Conservation (phyloP, 1,284 basidiomycete genomes). For the Inonotus hispidus region DNA sequence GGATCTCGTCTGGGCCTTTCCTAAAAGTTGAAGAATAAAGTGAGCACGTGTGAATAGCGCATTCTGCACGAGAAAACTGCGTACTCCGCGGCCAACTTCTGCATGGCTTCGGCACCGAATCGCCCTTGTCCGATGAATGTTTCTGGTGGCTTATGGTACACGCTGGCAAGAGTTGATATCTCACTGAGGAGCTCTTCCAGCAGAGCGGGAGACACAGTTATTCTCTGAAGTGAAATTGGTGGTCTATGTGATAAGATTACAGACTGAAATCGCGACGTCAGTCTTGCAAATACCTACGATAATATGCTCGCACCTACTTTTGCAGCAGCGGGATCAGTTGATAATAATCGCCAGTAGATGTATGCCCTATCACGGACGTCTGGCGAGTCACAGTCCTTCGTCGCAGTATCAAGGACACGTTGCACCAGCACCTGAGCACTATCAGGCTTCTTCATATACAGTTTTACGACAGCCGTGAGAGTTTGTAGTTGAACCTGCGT, state of each 20-base stretch:
- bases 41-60: conserved; percentile 1
- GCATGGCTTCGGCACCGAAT: conserved; percentile 80
- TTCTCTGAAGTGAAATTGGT: conserved; percentile 88
- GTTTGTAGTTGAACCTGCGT: conserved; percentile 88
- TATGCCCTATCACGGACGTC: conserved; percentile 96
- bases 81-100: conserved; percentile 63
- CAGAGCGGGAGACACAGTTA: conserved; percentile 85
- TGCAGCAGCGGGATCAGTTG: conserved; percentile 89
- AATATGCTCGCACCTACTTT: conserved; percentile 52
- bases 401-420: conserved; percentile 86
- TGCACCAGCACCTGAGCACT: conserved; percentile 89
- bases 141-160: conserved; percentile 94
- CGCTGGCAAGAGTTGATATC: conserved; percentile 83
- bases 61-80: conserved; percentile 14
- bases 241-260: conserved; percentile 90
- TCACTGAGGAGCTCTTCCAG: conserved; percentile 91
- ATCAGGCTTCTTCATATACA: conserved; percentile 94
- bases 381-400: conserved; percentile 94
- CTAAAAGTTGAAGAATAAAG: conserved; percentile 11
- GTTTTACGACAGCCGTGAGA: conserved; percentile 93
- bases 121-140: conserved; percentile 86
- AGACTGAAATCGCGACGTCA: conserved; percentile 41
- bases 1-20: conserved; percentile 55
- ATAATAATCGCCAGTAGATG: conserved; percentile 93
- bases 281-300: conserved; percentile 2